Evolutionary conservation across 495 filamentous ascomycete species (phyloP).

Genomic region (Penicillium tannophilum): DNA sequence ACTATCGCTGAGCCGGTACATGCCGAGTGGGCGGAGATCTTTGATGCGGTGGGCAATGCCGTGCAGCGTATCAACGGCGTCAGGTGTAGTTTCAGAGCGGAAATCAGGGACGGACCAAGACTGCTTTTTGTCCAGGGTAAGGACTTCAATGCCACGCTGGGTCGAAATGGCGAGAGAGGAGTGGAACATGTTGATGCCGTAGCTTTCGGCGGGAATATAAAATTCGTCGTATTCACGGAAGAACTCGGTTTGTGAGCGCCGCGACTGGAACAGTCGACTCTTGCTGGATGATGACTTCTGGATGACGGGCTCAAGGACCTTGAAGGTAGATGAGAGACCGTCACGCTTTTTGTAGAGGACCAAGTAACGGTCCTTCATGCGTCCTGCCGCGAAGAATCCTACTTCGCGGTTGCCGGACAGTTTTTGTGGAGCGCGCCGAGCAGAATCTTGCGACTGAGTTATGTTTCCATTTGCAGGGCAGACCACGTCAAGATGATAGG

Average conservation of each 20-base stretch:
- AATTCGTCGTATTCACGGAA: constrained; percentile 99
- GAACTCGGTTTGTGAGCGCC: constrained; percentile 80
- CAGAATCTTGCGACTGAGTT: constrained; percentile 58
- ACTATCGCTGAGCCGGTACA: constrained; percentile 91
- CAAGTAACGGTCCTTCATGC: constrained; percentile 93
- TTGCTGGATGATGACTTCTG: constrained; percentile 67
- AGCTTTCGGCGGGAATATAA: constrained; percentile 96
- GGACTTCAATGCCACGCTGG: constrained; percentile 88
- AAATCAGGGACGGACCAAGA: constrained; percentile 89
- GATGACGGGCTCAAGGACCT: constrained; percentile 92
- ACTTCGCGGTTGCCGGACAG: constrained; percentile 87
- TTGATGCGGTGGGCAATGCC: constrained; percentile 80
- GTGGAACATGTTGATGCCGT: constrained; percentile 93
- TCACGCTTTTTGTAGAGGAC: constrained; percentile 98
- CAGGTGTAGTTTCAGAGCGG: constrained; percentile 44
- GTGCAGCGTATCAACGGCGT: constrained; percentile 65
- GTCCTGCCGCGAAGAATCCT: constrained; percentile 90
- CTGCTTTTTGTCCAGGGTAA: constrained; percentile 95
- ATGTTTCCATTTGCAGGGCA: constrained; percentile 70
- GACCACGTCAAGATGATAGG: constrained; percentile 90
- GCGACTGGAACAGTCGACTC: constrained; percentile 65
- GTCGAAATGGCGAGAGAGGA: constrained; percentile 88
- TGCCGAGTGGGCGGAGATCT: constrained; percentile 82
- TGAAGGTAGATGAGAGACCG: constrained; percentile 88
- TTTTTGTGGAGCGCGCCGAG: constrained; percentile 83